Conservation (phyloP, 306 rosid species). For the Vigna nakashimae region DNA sequence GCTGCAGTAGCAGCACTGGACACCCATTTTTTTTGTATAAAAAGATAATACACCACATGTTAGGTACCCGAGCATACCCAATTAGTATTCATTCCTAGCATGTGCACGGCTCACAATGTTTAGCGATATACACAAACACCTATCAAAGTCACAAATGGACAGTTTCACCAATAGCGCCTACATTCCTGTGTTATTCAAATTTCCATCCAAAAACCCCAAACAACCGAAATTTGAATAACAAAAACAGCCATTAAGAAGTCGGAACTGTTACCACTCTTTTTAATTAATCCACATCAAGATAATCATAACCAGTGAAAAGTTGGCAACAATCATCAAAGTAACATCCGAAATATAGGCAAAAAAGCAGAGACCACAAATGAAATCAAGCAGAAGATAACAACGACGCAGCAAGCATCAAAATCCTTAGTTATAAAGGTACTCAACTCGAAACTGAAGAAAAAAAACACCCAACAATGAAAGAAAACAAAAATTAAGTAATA, state of each 20-base stretch:
- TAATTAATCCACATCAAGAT: conserved; percentile 21
- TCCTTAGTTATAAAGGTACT: not conserved
- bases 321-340: conserved; percentile 31
- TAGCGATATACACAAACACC: not conserved
- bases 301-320: not conserved
- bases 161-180: conserved; percentile 3
- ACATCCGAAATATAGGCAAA: not conserved
- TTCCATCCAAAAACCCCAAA: conserved; percentile 9
- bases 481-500: not conserved
- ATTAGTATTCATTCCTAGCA: not conserved
- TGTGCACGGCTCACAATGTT: not conserved
- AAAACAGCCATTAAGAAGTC: not conserved
- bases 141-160: not conserved
- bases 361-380: not conserved
- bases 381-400: conserved; percentile 14
- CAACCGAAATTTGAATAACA: too few relatives aligned
- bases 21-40: not conserved
- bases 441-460: conserved; percentile 5
- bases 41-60: not conserved
- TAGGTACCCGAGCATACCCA: not conserved
- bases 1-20: not conserved
- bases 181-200: conserved; percentile 16
- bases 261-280: conserved; percentile 2
- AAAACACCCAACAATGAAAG: not conserved
- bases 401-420: conserved; percentile 9